Percentiles rank a stretch among this genome's conserved stretches.
Evolutionary conservation across 306 rosid species (phyloP).

Genomic region (Medicago lupulina): DNA sequence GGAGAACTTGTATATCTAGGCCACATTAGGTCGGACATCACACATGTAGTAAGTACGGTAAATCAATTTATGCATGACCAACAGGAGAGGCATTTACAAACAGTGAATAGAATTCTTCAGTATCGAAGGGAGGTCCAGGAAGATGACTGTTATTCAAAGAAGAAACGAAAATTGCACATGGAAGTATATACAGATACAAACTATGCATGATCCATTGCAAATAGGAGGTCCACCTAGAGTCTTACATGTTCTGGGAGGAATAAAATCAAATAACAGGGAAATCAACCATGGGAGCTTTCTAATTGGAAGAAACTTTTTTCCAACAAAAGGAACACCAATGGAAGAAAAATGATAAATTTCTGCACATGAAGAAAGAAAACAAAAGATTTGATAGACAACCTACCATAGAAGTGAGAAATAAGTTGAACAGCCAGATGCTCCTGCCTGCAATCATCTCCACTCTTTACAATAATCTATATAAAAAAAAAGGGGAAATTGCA

Average conservation of each 20-base stretch:
- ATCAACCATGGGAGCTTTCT: not conserved
- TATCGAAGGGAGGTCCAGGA: constrained; percentile 1
- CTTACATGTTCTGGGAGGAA: not conserved
- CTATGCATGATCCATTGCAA: constrained; percentile 5
- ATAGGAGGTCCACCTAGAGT: not conserved
- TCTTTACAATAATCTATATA: constrained; percentile 87
- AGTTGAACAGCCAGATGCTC: constrained; percentile 99
- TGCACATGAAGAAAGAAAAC: constrained; percentile 21
- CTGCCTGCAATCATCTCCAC: constrained; percentile 99
- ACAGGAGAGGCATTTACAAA: not conserved
- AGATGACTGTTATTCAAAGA: constrained; percentile 2
- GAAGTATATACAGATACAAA: not conserved
- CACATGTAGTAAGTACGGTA: not conserved
- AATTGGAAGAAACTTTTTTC: constrained; percentile 17
- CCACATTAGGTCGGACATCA: not conserved
- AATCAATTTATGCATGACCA: not conserved
- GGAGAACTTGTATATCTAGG: not conserved
- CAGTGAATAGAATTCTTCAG: not conserved
- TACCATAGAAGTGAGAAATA: constrained; percentile 96
- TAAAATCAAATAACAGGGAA: constrained; percentile 7
- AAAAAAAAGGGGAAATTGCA: constrained; percentile 38
- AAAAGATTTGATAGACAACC: constrained; percentile 37
- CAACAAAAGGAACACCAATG: constrained; percentile 14
- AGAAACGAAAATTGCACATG: not conserved
- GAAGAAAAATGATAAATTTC: constrained; percentile 21